Conservation (phyloP, 1,284 basidiomycete species). For the Spongispora temasekensis region DNA sequence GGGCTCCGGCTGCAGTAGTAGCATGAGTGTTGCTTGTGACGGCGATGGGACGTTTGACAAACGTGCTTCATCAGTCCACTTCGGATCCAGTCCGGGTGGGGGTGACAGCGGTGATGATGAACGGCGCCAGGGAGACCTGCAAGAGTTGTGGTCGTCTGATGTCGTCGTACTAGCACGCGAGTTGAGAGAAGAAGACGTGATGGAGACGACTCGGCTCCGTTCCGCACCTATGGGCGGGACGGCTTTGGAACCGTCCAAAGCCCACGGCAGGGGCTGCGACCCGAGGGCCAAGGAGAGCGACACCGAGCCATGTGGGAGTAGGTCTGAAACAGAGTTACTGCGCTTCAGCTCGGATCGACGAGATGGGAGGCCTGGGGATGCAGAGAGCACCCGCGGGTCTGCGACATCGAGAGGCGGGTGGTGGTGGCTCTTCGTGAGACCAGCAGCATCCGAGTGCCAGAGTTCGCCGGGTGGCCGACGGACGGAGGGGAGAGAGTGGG, state of each 20-base stretch:
- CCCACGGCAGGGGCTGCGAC: constrained; percentile 29
- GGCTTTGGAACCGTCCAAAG: constrained; percentile 21
- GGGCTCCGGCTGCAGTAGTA: neutral
- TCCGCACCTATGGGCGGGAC: constrained; percentile 34
- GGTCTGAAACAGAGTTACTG: constrained; percentile 5
- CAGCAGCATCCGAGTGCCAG: constrained; percentile 23
- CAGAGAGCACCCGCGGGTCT: neutral
- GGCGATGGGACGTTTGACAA: neutral
- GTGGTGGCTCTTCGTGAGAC: constrained; percentile 1
- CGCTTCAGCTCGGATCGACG: constrained; percentile 8
- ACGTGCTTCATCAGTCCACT: constrained; percentile 1
- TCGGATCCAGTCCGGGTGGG: constrained; percentile 4
- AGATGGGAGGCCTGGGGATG: constrained; percentile 24
- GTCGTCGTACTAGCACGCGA: constrained; percentile 5
- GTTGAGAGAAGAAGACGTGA: constrained; percentile 13
- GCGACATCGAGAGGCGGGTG: constrained; percentile 2
- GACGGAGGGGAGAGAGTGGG: constrained; percentile 14
- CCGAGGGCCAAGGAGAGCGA: constrained; percentile 29
- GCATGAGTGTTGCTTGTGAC: constrained; percentile 4
- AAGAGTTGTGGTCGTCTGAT: constrained; percentile 1
- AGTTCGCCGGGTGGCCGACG: constrained; percentile 20
- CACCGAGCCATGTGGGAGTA: constrained; percentile 10
- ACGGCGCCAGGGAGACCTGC: constrained; percentile 8
- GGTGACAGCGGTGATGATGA: constrained; percentile 7
- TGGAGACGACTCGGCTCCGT: constrained; percentile 25